A percentile compares a stretch with the other conserved stretches of the same genome.
phyloP scores from a whole-genome alignment of 331 rosid genomes.

The Phaseolus coccineus region DNA sequence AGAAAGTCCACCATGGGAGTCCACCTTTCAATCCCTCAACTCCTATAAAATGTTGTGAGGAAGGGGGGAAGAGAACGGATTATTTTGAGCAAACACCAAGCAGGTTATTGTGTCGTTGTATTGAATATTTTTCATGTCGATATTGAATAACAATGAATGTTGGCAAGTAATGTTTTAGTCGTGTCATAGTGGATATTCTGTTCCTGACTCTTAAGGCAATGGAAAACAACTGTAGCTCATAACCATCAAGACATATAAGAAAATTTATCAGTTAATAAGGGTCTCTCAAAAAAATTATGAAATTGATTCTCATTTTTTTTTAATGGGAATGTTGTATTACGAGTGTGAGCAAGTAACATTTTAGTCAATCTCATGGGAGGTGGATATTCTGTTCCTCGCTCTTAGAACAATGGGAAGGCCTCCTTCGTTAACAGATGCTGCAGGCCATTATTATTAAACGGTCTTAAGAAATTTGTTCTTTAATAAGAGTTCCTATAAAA shows the following conservation, averaged over 20 bases:
- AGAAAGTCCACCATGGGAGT: slow-evolving; percentile 53
- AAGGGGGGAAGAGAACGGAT: slow-evolving; percentile 50
- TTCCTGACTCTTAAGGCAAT: slow-evolving; percentile 12
- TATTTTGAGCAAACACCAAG: slow-evolving; percentile 64
- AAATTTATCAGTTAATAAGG: background rate
- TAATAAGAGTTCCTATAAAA: background rate
- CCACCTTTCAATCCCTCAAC: slow-evolving; percentile 58
- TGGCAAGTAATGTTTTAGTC: slow-evolving; percentile 5
- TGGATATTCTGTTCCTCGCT: slow-evolving; percentile 26
- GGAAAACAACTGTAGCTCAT: slow-evolving; percentile 32
- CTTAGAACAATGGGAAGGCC: slow-evolving; percentile 18
- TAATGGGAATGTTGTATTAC: background rate
- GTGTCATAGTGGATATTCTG: slow-evolving; percentile 22
- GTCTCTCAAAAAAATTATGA: background rate
- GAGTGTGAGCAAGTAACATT: background rate
- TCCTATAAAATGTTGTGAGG: slow-evolving; percentile 54
- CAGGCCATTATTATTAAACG: slow-evolving; percentile 6
- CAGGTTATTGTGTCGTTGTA: slow-evolving; percentile 62
- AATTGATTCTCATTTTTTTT: background rate
- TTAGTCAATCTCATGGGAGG: slow-evolving; percentile 28
- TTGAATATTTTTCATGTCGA: slow-evolving; percentile 26
- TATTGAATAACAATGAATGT: slow-evolving; percentile 24
- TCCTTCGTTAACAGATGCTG: background rate
- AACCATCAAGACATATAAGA: background rate
- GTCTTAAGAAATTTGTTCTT: background rate